A percentile compares a stretch with the other conserved stretches of the same genome.
Conservation (phyloP, 2,329 filamentous ascomycete species). For the Bisporella sp. region DNA sequence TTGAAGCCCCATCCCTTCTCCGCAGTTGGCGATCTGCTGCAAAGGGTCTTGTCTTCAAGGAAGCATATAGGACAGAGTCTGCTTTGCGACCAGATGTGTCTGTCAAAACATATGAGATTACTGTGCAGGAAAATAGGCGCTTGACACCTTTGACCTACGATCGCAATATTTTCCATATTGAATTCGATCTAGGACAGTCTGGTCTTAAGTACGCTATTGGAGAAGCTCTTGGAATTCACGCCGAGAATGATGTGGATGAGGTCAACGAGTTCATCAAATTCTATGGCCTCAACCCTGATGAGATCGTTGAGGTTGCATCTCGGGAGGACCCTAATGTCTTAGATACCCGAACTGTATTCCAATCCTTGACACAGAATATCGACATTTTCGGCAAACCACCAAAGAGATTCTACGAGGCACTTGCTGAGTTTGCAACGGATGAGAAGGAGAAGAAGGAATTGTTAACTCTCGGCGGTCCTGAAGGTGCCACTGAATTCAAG, state of each 20-base stretch:
- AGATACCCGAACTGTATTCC: conserved; percentile 88
- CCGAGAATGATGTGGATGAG: conserved; percentile 78
- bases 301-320: conserved; percentile 85
- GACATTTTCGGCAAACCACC: conserved; percentile 96
- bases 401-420: conserved; percentile 94
- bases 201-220: conserved; percentile 95
- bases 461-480: conserved; percentile 65
- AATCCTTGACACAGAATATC: conserved; percentile 84
- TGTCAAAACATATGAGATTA: conserved; percentile 79
- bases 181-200: conserved; percentile 89
- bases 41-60: conserved; percentile 87
- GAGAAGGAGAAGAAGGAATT: conserved; percentile 77
- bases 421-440: conserved; percentile 80
- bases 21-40: conserved; percentile 77
- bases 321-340: conserved; percentile 67
- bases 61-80: conserved; percentile 73
- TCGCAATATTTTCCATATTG: conserved; percentile 99
- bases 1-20: conserved; percentile 59
- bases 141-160: conserved; percentile 85
- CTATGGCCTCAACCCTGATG: conserved; percentile 77
- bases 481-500: conserved; percentile 88
- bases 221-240: conserved; percentile 92
- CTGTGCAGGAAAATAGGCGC: conserved; percentile 91
- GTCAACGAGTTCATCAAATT: conserved; percentile 81
- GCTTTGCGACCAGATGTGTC: conserved; percentile 77